Evolutionary conservation across 176 grass and related monocot genomes (phyloP), one percentile per base, ranked within the genome.

Genomic region (Dactylis glomerata): DNA sequence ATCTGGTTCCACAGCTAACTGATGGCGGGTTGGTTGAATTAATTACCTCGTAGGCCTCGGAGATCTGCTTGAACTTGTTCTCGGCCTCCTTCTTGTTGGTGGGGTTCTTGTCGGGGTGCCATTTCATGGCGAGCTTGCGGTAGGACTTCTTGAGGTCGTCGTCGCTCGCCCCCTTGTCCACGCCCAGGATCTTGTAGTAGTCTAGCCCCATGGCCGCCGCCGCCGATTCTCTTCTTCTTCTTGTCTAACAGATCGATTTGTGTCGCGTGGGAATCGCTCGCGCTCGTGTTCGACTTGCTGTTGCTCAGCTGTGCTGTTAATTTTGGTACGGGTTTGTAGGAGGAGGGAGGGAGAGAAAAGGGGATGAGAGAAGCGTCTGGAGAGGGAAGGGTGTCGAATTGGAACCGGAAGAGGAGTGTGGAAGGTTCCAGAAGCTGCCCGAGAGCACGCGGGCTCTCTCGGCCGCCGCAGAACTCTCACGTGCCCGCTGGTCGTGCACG

Each of bases 91-190:
- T 93, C 87, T 95, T 93, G 85, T 92, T 95, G 90, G 86, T 98
- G 55, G 96, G 96, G 47, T 98, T 98, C 92, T 98, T 98, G 67
- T 98, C 92, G 12, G 95, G 95, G 75, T 98, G 95, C 95, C 95
- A 98, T 47, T 90, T 93, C 96, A 98, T 98, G 85, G 96, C 96
- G 73, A 98, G 88, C 91, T 98, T 98, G 41, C 91, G 92, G 84
- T 98, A 98, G 36, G 96, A 89, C 83, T 98, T 98, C 92, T 95
- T 98, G 80, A 98, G 90, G 66, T 98, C 93, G 84, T 98, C 96
- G 77, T 98, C 96, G 50, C 34, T 83, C 19, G 96, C 91, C 46
- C 68, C 86, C 86, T 83, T 95, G 89, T 98, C 96, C 5, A 98
- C 91, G 12, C 90, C 90, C 11, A 98, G 65, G 85, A 93, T 84